A percentile compares a stretch with the other conserved stretches of the same genome.
Evolutionary conservation across 1,139 yeast species (phyloP).

Genomic region (Chernovozyma sophiae-reginae): DNA sequence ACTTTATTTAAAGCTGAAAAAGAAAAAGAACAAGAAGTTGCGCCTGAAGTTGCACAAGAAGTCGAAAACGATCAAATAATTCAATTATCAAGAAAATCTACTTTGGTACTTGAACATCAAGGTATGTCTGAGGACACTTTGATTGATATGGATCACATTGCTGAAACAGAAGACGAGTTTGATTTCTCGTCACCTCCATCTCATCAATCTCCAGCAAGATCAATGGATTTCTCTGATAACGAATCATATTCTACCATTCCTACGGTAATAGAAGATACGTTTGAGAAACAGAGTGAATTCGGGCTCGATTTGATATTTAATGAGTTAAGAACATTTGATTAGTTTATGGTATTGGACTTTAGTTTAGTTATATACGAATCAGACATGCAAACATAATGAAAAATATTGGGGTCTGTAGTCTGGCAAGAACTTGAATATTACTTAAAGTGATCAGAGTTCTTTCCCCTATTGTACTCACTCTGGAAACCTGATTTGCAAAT

Average conservation of each 20-base stretch:
- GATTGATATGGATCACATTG: constrained; percentile 6
- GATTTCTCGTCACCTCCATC: not conserved
- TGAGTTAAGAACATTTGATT: not conserved
- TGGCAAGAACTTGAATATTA: too few species aligned
- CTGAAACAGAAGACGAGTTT: constrained; percentile 1
- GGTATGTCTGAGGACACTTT: constrained; percentile 18
- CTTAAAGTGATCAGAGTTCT: too few species aligned
- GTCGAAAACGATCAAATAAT: not conserved
- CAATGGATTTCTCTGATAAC: constrained; percentile 5
- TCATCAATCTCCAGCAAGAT: not conserved
- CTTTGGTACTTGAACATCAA: constrained; percentile 2
- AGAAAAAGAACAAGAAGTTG: not conserved
- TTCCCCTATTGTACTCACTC: too few species aligned
- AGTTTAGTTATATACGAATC: too few species aligned
- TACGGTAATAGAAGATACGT: constrained; percentile 3
- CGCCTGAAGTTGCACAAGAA: not conserved
- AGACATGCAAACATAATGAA: too few species aligned
- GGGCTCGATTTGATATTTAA: not conserved
- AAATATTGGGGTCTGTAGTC: too few species aligned
- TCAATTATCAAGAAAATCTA: constrained; percentile 1
- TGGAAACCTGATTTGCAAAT: too few species aligned
- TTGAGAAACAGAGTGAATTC: not conserved
- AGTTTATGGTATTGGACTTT: too few species aligned
- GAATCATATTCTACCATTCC: constrained; percentile 6
- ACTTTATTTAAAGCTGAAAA: not conserved